Percentiles rank a stretch among this genome's conserved stretches.
These are phyloP conservation scores for Plantago major DNA, from an alignment of 257 asterid species.

Conservation along the genomic window DNA sequence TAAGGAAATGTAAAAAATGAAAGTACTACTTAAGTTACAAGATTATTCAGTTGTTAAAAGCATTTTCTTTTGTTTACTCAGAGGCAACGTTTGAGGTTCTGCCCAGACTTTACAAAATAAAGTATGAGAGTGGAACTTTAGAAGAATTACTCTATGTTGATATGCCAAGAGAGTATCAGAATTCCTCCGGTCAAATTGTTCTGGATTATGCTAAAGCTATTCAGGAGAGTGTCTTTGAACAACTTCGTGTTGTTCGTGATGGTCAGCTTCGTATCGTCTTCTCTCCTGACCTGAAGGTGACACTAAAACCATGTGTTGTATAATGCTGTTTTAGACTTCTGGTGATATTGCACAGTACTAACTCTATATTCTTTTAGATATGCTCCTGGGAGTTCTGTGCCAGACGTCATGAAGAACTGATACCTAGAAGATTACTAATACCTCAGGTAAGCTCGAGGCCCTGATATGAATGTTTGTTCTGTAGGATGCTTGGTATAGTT, in stretches of 20 bases:
- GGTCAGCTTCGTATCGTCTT: conserved; percentile 96
- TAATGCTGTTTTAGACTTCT: conserved; percentile 11
- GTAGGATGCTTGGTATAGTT: neutral
- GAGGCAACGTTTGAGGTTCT: conserved; percentile 97
- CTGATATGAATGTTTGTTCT: neutral
- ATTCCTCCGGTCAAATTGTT: conserved; percentile 89
- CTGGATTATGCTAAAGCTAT: conserved; percentile 93
- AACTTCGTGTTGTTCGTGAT: conserved; percentile 95
- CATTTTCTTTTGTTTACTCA: conserved; percentile 28
- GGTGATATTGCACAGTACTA: conserved; percentile 13
- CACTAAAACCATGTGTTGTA: conserved; percentile 5
- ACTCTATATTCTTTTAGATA: conserved; percentile 43
- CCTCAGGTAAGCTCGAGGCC: conserved; percentile 63
- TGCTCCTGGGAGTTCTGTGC: conserved; percentile 99
- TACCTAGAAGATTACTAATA: conserved; percentile 80
- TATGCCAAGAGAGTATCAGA: conserved; percentile 91
- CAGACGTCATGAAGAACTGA: conserved; percentile 92
- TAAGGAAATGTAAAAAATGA: too few relatives aligned
- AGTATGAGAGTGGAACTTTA: conserved; percentile 88
- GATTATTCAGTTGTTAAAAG: conserved; percentile 17
- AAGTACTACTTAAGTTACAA: neutral
- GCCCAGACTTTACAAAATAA: conserved; percentile 83
- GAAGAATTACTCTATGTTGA: conserved; percentile 93
- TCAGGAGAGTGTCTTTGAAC: conserved; percentile 95
- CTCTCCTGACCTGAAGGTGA: conserved; percentile 90